These are phyloP conservation scores for Catenaria anguillulae DNA, from an alignment of 371 early-diverging fungal species.

Conservation along the genomic window DNA sequence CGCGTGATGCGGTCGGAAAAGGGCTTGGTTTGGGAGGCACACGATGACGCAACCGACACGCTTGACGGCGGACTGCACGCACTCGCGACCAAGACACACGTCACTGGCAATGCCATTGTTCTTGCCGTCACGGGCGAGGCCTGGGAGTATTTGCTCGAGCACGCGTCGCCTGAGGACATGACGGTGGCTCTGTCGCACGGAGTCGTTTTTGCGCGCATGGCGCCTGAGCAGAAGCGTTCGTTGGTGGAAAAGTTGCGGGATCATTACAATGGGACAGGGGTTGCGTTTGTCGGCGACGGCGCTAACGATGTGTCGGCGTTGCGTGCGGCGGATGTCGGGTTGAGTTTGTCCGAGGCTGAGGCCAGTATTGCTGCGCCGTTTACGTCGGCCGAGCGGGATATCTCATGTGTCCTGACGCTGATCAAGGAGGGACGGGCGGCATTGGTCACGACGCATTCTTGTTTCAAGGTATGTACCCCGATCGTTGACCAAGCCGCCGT, in stretches of 20 bases:
- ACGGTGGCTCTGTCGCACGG: no score
- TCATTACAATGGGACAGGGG: slow-evolving; percentile 78
- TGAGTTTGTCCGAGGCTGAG: slow-evolving; percentile 93
- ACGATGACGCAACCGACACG: no score
- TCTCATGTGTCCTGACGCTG: slow-evolving; percentile 80
- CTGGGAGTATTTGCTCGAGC: no score
- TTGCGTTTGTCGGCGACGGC: slow-evolving; percentile 99
- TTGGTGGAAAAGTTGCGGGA: slow-evolving; percentile 69
- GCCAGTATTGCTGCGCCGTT: slow-evolving; percentile 97
- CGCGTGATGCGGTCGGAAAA: no score
- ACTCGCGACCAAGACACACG: no score
- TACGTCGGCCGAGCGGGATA: slow-evolving; percentile 72
- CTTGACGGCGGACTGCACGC: no score
- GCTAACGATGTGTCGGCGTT: slow-evolving; percentile 99
- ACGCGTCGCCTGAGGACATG: slow-evolving; percentile 99
- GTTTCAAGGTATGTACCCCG: no score
- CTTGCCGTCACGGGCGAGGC: no score
- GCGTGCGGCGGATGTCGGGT: slow-evolving; percentile 93
- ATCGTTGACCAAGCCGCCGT: no score
- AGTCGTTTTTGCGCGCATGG: no score
- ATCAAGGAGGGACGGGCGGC: slow-evolving; percentile 97
- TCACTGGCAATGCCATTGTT: no score
- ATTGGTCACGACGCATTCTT: slow-evolving; percentile 89
- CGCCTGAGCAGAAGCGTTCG: slow-evolving; percentile 93
- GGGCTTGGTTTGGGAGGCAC: no score